Evolutionary conservation across 352 stramenopile genomes (phyloP).

Genomic region (Globisporangium lucens): DNA sequence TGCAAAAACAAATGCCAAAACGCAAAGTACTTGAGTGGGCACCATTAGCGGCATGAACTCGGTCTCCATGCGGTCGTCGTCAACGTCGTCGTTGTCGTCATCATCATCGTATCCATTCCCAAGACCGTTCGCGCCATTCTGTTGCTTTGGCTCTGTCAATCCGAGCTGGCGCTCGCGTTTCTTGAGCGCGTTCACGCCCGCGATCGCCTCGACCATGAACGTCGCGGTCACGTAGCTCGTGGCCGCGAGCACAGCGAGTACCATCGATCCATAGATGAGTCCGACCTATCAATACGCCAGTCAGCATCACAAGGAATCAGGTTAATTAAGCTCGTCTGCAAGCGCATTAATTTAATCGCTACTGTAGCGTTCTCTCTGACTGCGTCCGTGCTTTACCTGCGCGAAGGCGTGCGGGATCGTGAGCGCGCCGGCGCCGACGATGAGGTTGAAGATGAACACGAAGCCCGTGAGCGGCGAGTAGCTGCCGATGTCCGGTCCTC

Average conservation of each 20-base stretch:
- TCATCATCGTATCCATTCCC: slow-evolving; percentile 9
- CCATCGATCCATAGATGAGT: slow-evolving; percentile 68
- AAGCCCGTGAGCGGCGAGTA: slow-evolving; percentile 88
- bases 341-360: not conserved
- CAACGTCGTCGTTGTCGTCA: slow-evolving; percentile 37
- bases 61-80: slow-evolving; percentile 31
- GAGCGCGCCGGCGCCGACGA: slow-evolving; percentile 81
- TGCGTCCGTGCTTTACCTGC: slow-evolving; percentile 35
- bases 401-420: slow-evolving; percentile 86
- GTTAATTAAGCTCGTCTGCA: not conserved
- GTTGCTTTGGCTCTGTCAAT: slow-evolving; percentile 13
- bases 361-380: not conserved
- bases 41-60: slow-evolving; percentile 84
- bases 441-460: slow-evolving; percentile 91
- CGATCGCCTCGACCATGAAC: slow-evolving; percentile 85
- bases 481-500: slow-evolving; percentile 48
- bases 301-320: not conserved
- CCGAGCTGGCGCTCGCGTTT: slow-evolving; percentile 45
- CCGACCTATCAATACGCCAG: slow-evolving; percentile 38
- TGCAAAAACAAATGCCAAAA: not conserved
- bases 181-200: slow-evolving; percentile 74
- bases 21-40: slow-evolving; percentile 51
- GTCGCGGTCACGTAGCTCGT: slow-evolving; percentile 83
- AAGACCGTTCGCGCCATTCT: not conserved
- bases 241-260: slow-evolving; percentile 50